phyloP scores from a whole-genome alignment of 2,329 filamentous ascomycete species.

The Microsporum audouinii region DNA sequence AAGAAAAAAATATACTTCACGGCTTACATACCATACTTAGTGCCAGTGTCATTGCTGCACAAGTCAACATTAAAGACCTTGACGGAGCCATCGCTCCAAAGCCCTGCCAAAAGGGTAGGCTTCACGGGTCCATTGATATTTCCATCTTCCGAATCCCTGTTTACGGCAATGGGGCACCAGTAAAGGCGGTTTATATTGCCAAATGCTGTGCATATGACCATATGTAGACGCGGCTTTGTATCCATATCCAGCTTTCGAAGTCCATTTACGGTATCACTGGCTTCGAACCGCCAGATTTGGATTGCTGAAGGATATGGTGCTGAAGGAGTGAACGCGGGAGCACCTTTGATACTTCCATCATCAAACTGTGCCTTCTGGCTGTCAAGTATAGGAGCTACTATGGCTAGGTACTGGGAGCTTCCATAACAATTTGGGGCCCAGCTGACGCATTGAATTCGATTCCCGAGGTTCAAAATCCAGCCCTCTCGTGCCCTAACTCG shows the following conservation, averaged over 20 bases:
- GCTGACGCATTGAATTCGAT: conserved; percentile 39
- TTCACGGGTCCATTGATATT: conserved; percentile 13
- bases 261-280: conserved; percentile 17
- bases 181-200: conserved; percentile 44
- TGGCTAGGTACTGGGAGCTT: conserved; percentile 46
- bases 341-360: conserved; percentile 23
- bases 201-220: conserved; percentile 47
- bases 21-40: conserved; percentile 20
- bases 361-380: conserved; percentile 26
- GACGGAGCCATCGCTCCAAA: conserved; percentile 49
- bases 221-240: conserved; percentile 35
- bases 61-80: conserved; percentile 44
- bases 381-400: conserved; percentile 33
- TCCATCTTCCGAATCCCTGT: conserved; percentile 21
- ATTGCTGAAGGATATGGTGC: conserved; percentile 40
- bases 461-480: conserved; percentile 48
- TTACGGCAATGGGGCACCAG: conserved; percentile 44
- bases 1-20: neutral
- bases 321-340: conserved; percentile 43
- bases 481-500: conserved; percentile 26
- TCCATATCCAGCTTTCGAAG: conserved; percentile 35
- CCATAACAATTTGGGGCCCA: conserved; percentile 38
- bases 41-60: conserved; percentile 17
- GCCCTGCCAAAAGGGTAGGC: conserved; percentile 35
- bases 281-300: conserved; percentile 49